Conservation (phyloP, 805 yeast species). For the Myxozyma geophila region DNA sequence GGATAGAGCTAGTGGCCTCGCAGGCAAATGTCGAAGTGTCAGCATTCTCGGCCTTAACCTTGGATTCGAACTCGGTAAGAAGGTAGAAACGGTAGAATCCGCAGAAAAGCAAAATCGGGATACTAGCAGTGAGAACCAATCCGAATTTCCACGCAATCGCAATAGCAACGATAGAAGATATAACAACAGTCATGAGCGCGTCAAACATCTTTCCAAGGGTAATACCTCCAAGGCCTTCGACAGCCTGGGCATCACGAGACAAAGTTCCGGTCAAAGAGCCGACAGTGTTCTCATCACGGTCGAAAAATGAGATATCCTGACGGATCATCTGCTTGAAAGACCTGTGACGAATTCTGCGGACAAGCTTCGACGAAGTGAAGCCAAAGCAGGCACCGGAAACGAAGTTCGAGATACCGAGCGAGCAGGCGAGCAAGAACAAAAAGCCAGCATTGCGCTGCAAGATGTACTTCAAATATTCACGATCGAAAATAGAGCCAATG, state of each 20-base stretch:
- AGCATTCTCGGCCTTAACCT: conserved; percentile 48
- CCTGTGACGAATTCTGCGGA: conserved; percentile 38
- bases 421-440: conserved; percentile 31
- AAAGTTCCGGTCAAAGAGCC: conserved; percentile 41
- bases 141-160: conserved; percentile 50
- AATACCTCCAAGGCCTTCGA: conserved; percentile 43
- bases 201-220: conserved; percentile 43
- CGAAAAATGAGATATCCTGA: conserved; percentile 43
- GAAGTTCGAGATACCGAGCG: conserved; percentile 30
- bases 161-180: conserved; percentile 48
- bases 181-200: conserved; percentile 47
- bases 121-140: conserved; percentile 48
- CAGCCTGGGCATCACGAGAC: conserved; percentile 41
- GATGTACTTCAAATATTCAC: conserved; percentile 12
- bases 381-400: conserved; percentile 32
- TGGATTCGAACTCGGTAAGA: conserved; percentile 44
- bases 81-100: conserved; percentile 49
- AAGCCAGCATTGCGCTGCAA: conserved; percentile 35
- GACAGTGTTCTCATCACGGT: conserved; percentile 39
- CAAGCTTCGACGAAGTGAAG: conserved; percentile 34
- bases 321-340: conserved; percentile 39
- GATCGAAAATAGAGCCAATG: conserved; percentile 17
- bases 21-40: conserved; percentile 49
- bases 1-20: conserved; percentile 48
- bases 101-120: conserved; percentile 46